Conservation (phyloP, 1,284 basidiomycete species). For the Pascua guehoae region DNA sequence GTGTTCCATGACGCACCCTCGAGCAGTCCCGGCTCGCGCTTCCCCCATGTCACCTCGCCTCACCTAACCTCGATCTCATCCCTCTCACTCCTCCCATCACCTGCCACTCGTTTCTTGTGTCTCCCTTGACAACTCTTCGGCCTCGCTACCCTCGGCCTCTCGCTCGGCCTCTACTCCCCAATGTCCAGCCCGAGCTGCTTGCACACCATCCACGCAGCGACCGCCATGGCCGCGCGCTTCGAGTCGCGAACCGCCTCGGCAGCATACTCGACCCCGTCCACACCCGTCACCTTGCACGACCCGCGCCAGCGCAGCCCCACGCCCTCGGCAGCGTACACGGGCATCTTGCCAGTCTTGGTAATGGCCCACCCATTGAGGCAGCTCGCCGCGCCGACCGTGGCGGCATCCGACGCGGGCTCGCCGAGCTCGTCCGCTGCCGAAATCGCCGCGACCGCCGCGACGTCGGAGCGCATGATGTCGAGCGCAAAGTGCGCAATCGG, state of each 20-base stretch:
- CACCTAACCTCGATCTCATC: neutral
- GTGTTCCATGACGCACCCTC: no score
- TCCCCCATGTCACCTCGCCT: neutral
- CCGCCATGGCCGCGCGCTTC: slow-evolving; percentile 29
- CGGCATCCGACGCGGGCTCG: neutral
- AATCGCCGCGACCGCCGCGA: neutral
- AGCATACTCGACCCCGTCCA: slow-evolving; percentile 8
- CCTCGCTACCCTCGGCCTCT: neutral
- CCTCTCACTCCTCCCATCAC: neutral
- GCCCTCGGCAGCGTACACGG: slow-evolving; percentile 2
- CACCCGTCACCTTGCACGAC: neutral
- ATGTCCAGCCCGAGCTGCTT: slow-evolving; percentile 19
- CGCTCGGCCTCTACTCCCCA: neutral
- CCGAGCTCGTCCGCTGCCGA: neutral
- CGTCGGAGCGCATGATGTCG: slow-evolving; percentile 13
- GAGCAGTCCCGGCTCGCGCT: neutral
- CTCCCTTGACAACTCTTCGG: neutral
- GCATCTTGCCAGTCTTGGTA: slow-evolving; percentile 3
- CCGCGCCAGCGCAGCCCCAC: slow-evolving; percentile 4
- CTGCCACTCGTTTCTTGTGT: neutral
- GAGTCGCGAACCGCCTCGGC: slow-evolving; percentile 26
- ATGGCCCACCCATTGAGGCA: slow-evolving; percentile 7
- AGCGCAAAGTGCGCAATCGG: slow-evolving; percentile 31
- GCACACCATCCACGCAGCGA: slow-evolving; percentile 35
- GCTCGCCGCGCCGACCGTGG: slow-evolving; percentile 1